phyloP scores from a whole-genome alignment of 306 rosid genomes.

The Myrica gale region DNA sequence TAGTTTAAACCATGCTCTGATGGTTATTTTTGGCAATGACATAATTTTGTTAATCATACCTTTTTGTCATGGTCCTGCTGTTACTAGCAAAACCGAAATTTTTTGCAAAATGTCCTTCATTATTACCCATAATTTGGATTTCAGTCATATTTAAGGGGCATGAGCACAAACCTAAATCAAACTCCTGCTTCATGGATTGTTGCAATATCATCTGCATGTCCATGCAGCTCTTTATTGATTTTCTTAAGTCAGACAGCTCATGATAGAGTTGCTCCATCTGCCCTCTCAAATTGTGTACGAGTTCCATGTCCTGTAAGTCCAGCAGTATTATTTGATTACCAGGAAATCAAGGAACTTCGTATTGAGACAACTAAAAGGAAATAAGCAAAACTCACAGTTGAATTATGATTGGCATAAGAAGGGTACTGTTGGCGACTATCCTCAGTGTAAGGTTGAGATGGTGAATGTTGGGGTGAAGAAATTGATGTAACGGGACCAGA shows the following conservation, averaged over 20 bases:
- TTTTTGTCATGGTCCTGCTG: neutral
- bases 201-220: constrained; percentile 70
- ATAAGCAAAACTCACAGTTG: constrained; percentile 44
- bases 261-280: constrained; percentile 67
- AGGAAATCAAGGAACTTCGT: neutral
- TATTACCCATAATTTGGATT: neutral
- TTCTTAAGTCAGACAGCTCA: constrained; percentile 81
- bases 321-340: neutral
- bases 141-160: neutral
- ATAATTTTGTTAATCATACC: too few species aligned
- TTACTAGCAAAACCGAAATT: neutral
- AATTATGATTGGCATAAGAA: constrained; percentile 40
- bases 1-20: too few species aligned
- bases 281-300: constrained; percentile 64
- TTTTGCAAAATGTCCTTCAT: neutral
- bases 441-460: constrained; percentile 33
- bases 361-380: neutral
- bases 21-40: too few species aligned
- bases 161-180: constrained; percentile 44
- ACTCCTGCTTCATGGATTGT: constrained; percentile 54
- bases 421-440: constrained; percentile 25
- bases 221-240: constrained; percentile 62
- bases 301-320: constrained; percentile 65
- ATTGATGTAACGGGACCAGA: constrained; percentile 43
- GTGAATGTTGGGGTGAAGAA: constrained; percentile 46